Base-by-base conservation (phyloP, 1,284 basidiomycete species). In the Pulveroboletus sp. region DNA sequence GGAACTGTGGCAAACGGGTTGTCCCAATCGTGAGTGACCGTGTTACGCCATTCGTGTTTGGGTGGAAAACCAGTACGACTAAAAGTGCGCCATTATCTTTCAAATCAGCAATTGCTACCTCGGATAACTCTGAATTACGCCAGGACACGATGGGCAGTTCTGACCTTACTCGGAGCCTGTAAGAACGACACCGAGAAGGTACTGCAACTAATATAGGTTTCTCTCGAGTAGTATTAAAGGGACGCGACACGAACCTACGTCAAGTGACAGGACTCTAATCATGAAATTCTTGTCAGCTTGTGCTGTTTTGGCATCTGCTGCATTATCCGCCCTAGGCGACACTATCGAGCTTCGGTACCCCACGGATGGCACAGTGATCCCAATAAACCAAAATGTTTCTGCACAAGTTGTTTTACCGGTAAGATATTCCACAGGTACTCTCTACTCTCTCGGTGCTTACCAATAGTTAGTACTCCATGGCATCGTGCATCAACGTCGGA, bases 181-280 rank as follows among this genome's bases (percentile, higher is more conserved):
- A 20, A 9, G n/a, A 42, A 24, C 28, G 29, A 31, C 24, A 17
- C 11, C 24, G 45, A 36, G 28, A 56, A 33, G 11, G 15, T 31
- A n/a, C 26, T 31, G 2, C 7, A 42, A 35, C 24, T 43, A 26
- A 45, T 24, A 42, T 29, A n/a, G 24, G 33, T 26, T 40, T 25
- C 36, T 35, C 22, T 5, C n/a, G 15, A 26, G 15, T 43, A 20
- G 18, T 46, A 58, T 55, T 48, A 43, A 49, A 43, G n/a, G 26
- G 9, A 46, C 40, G 20, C 35, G 12, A 26, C 24, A 20, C n/a
- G 22, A 43, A n/a, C 14, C 25, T 7, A 5, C 20, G 31, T 31
- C 22, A 4, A 43, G 20, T 15, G 31, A 38, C 84, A 46, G 84
- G 96, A n/a, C n/a, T n/a, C n/a, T n/a, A n/a, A n/a, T n/a, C n/a